Evolutionary conservation across 495 filamentous ascomycete species (phyloP).

Genomic region (Usnea hakonensis): DNA sequence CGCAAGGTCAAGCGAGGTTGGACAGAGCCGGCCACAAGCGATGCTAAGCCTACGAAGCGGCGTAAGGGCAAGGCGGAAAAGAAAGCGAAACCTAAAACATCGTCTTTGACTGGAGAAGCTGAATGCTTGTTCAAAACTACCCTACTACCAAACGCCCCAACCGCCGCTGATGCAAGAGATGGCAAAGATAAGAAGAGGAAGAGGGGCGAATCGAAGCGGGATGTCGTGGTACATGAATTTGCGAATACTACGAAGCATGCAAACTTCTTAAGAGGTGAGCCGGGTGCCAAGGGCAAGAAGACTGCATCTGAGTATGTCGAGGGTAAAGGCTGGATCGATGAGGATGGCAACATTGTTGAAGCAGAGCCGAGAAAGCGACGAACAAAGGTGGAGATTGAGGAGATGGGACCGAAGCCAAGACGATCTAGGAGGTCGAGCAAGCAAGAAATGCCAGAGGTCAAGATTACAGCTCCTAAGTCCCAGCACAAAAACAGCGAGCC

Average conservation of each 20-base stretch:
- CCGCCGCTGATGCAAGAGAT: slow-evolving; percentile 35
- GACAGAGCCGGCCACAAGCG: slow-evolving; percentile 57
- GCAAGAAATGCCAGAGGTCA: slow-evolving; percentile 2
- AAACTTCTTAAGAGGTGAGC: slow-evolving; percentile 55
- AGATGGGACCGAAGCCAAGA: slow-evolving; percentile 2
- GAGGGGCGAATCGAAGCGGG: slow-evolving; percentile 41
- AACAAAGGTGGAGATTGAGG: slow-evolving; percentile 8
- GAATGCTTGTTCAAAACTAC: slow-evolving; percentile 81
- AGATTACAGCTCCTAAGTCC: slow-evolving; percentile 4
- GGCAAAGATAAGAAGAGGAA: slow-evolving; percentile 43
- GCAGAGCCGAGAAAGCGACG: slow-evolving; percentile 24
- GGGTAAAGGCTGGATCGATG: slow-evolving; percentile 83
- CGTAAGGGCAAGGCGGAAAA: slow-evolving; percentile 45
- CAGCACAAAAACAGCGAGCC: slow-evolving; percentile 3
- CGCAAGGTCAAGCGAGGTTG: slow-evolving; percentile 85
- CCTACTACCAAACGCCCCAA: slow-evolving; percentile 52
- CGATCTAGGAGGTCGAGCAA: slow-evolving; percentile 10
- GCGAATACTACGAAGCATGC: slow-evolving; percentile 68
- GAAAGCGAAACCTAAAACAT: slow-evolving; percentile 49
- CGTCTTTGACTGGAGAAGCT: slow-evolving; percentile 66
- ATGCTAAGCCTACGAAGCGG: slow-evolving; percentile 36
- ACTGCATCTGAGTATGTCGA: slow-evolving; percentile 52
- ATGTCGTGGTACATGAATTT: slow-evolving; percentile 73
- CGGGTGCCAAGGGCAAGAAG: slow-evolving; percentile 35
- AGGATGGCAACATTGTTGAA: slow-evolving; percentile 69